Evolutionary conservation across 495 filamentous ascomycete species (phyloP), one percentile per base, ranked within the genome.

Genomic region (Penicillium coprophilum): DNA sequence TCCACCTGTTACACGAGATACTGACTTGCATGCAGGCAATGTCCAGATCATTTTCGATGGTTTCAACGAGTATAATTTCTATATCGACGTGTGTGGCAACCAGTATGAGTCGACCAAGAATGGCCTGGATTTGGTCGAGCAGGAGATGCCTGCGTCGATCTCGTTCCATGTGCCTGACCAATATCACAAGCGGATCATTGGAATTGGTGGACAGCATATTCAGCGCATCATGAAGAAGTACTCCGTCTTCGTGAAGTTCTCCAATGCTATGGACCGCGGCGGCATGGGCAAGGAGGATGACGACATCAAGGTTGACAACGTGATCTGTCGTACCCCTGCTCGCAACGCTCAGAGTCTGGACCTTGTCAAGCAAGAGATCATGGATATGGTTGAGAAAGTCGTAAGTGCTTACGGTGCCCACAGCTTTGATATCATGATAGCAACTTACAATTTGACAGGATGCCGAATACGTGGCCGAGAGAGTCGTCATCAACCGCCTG

Each of bases 151-250:
- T 39, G 94, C 94, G 32, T 95, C 94, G 17, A 96, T 99, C 67
- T 96, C 95, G 0, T 99, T 99, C 79, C 94, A 99, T 66, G 94
- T 99, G 23, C 94, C 94, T n/a, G 95, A 97, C 64, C 92, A 97
- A 65, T 99, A 99, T 68, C 94, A 99, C 74, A 99, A 97, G 77
- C 91, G 95, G 40, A 99, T 99, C 60, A 99, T 99, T 60, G 94
- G 94, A 51, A 97, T 97, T 56, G 95, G 94, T 57, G 94, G 94
- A 17, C 91, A 96, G 69, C 95, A 97, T 64, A 99, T 99, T 64
- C 94, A 99, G 69, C 92, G 92, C 55, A 97, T 97, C 77, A 99
- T 97, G 94, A 99, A 99, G 79, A 97, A 97, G 73, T 95, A 99
- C 76, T 99, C 94, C 2, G 94, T 99, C 55, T 99, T 97, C 60